Evolutionary conservation across 805 yeast genomes (phyloP), one percentile per base, ranked within the genome.

Genomic region (Lachancea meyersii): DNA sequence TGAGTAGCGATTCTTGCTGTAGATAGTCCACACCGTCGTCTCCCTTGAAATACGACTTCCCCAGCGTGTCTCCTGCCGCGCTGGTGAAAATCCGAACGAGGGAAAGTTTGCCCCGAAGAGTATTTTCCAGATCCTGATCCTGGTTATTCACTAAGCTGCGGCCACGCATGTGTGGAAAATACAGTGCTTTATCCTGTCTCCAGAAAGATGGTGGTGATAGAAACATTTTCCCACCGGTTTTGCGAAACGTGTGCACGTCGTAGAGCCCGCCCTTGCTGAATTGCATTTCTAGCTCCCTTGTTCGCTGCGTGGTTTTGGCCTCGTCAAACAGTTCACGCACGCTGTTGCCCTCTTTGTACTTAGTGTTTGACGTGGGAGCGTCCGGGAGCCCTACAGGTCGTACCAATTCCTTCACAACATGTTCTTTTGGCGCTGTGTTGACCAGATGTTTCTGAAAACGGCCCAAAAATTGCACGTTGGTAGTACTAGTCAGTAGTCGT

Each of bases 211-310:
- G 70, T 1, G 97, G 97, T 0, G 96, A 76, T 14, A 73, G 68
- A 67, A 88, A 93, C 48, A 89, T 71, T 64, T 88, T 87, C 19
- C 97, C 98, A 30, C 79, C 75, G 2, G 91, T 85, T 52, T 81
- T 82, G 38, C 81, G 69, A 56, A 77, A 81, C 2, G 75, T 71
- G 53, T 76, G 76, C 56, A 80, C 70, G 46, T 80, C 82, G 48
- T 77, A 74, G 72, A 79, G 72, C n/a, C 84, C 80, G 21, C 86
- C 79, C 49, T 75, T 76, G 20, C 81, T 74, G 50, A 82, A 71
- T 63, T 83, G 87, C 36, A 69, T 68, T 51, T 80, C 81, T 48
- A 83, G 61, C 46, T 73, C 77, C 41, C 68, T 70, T 21, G 79
- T 68, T 40, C 81, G 65, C 39, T 61, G 55, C 27, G 64, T 58